Evolutionary conservation across 2,329 filamentous ascomycete genomes (phyloP), one percentile per base, ranked within the genome.

Genomic region (Byssothecium circinans): DNA sequence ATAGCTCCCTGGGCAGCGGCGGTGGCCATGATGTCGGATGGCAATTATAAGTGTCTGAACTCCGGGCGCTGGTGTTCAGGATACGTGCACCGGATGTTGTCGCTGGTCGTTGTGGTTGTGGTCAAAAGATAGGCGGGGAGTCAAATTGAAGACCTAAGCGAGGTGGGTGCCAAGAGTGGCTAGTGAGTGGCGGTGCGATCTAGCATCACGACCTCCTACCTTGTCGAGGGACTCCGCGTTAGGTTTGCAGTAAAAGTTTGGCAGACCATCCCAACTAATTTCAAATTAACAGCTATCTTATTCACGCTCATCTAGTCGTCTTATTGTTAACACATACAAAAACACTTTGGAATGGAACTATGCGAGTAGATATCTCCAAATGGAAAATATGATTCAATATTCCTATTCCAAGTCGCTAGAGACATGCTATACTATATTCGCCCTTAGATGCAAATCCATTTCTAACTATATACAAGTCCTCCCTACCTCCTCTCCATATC

Each of bases 1-100:
- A 73, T 73, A 62, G 70, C 66, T 58, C 63, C 65, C 55, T 71
- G 68, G 57, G 69, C 66, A 53, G 70, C 68, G 61, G 70, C 66
- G 54, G 70, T 68, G 61, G 70, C 70, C 70, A 73, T 73, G 51
- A 57, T 72, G 58, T 64, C 59, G 61, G 60, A 55, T 62, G 15
- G 61, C 61, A 41, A 49, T 60, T 65, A 63, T 61, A 55, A 53
- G 54, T 52, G 55, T 62, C 63, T 67, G 67, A 69, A 68, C 64
- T 55, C 61, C 63, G 56, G 60, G 27, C 55, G 54, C 48, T 50
- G 61, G 52, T 60, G 58, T 65, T 71, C 67, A 65, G 61, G 59
- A 54, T 57, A 52, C 62, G 53, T 47, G 49, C 57, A 50, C 60
- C 56, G 62, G 35, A 25, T 62, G 65, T 63, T 64, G 58, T 64